Evolutionary conservation across 768 basidiomycete species (phyloP).

Genomic region (Lactarius psammicola): DNA sequence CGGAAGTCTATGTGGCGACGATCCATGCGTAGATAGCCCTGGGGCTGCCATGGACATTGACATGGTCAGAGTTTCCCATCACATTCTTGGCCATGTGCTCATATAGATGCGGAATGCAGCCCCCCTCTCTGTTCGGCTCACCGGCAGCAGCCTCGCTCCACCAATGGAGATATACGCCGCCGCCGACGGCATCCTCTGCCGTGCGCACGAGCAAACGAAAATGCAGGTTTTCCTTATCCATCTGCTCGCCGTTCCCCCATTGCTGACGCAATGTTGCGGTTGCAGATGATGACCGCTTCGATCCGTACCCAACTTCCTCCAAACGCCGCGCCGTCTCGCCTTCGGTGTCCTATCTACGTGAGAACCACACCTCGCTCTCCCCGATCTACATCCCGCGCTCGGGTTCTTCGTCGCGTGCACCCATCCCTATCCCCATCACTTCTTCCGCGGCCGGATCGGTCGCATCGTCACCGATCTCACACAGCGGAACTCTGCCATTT

Average conservation of each 20-base stretch:
- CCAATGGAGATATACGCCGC: conserved; percentile 82
- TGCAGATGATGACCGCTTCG: conserved; percentile 79
- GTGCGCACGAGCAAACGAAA: conserved; percentile 82
- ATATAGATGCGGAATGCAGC: conserved; percentile 45
- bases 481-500: conserved; percentile 46
- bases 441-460: conserved; percentile 63
- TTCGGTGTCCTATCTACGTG: conserved; percentile 66
- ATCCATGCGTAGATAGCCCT: conserved; percentile 65
- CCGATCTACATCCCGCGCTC: conserved; percentile 52
- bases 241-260: not conserved
- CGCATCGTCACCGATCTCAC: conserved; percentile 68
- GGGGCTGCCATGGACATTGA: conserved; percentile 63
- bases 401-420: conserved; percentile 35
- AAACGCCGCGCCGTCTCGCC: conserved; percentile 85
- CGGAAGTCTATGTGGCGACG: conserved; percentile 74
- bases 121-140: conserved; percentile 57
- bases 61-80: conserved; percentile 46
- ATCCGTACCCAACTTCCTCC: conserved; percentile 73
- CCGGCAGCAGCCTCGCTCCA: conserved; percentile 47
- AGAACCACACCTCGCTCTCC: conserved; percentile 51
- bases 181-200: conserved; percentile 64
- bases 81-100: conserved; percentile 25
- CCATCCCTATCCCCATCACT: conserved; percentile 65
- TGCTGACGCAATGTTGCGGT: conserved; percentile 5
- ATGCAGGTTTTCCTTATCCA: conserved; percentile 44